Percentiles rank a stretch among this genome's conserved stretches.
Conservation (phyloP, 805 yeast species). For the Candida suzukii region DNA sequence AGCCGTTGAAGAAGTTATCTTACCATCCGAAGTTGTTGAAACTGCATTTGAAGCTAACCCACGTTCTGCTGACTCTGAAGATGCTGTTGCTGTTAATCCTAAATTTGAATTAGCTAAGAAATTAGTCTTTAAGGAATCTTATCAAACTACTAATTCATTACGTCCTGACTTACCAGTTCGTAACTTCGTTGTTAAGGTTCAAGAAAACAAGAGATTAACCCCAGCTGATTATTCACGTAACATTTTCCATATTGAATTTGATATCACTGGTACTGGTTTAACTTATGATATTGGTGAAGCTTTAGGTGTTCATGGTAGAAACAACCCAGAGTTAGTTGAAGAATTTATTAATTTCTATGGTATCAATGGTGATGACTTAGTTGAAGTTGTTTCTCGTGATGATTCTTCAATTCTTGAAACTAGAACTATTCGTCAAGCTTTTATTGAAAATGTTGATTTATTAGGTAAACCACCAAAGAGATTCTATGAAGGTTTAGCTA, state of each 20-base stretch:
- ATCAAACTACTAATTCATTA: conserved; percentile 43
- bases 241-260: conserved; percentile 95
- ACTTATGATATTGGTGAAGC: conserved; percentile 95
- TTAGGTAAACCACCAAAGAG: conserved; percentile 95
- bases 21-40: conserved; percentile 53
- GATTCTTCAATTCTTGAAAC: conserved; percentile 51
- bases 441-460: conserved; percentile 75
- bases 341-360: conserved; percentile 69
- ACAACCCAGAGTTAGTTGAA: conserved; percentile 56
- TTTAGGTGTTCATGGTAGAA: conserved; percentile 89
- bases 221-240: conserved; percentile 87
- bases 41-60: conserved; percentile 62
- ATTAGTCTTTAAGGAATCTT: conserved; percentile 79
- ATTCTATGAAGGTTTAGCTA: conserved; percentile 79
- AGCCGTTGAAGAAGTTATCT: conserved; percentile 9
- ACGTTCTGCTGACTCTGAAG: conserved; percentile 39
- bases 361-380: conserved; percentile 57
- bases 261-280: conserved; percentile 82
- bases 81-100: conserved; percentile 28
- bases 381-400: conserved; percentile 68
- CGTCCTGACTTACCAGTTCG: conserved; percentile 88
- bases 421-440: conserved; percentile 76
- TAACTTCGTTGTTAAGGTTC: conserved; percentile 82
- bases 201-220: conserved; percentile 87
- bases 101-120: conserved; percentile 54